These are phyloP conservation scores for Pyrenophora graminea DNA, from an alignment of 2,329 filamentous ascomycete genomes.

Conservation along the genomic window DNA sequence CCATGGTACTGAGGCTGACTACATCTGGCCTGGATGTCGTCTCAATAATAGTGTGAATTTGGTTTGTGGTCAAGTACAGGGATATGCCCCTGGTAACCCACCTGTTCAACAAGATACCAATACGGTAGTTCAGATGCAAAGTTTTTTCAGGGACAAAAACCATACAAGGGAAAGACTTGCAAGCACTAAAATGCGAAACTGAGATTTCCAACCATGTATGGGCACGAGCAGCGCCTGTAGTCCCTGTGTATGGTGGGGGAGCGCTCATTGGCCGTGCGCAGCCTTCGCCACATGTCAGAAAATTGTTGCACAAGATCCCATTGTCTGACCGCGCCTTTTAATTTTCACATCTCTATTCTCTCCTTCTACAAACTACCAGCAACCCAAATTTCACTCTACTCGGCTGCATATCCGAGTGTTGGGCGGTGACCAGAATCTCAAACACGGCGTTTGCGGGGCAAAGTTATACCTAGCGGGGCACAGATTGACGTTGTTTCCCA, in stretches of 20 bases:
- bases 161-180: no score
- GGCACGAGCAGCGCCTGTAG: constrained; percentile 13
- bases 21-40: no score
- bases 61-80: no score
- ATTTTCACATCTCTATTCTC: constrained; percentile 6
- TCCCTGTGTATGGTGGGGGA: constrained; percentile 19
- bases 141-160: no score
- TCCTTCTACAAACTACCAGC: constrained; percentile 7
- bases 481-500: constrained; percentile 23
- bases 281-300: constrained; percentile 29
- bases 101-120: no score
- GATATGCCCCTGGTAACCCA: no score
- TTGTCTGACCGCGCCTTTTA: constrained; percentile 18
- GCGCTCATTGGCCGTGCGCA: constrained; percentile 26
- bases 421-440: constrained; percentile 10
- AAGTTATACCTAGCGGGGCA: constrained; percentile 30
- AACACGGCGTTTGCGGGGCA: constrained; percentile 15
- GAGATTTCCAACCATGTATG: background rate
- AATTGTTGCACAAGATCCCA: constrained; percentile 25
- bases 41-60: no score
- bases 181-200: no score
- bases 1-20: no score
- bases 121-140: no score
- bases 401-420: constrained; percentile 17
- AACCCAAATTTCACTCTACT: constrained; percentile 11